Percentiles rank a stretch among this genome's conserved stretches.
Conservation (phyloP, 2,329 filamentous ascomycete genomes). For the Scleromitrula shiraiana region DNA sequence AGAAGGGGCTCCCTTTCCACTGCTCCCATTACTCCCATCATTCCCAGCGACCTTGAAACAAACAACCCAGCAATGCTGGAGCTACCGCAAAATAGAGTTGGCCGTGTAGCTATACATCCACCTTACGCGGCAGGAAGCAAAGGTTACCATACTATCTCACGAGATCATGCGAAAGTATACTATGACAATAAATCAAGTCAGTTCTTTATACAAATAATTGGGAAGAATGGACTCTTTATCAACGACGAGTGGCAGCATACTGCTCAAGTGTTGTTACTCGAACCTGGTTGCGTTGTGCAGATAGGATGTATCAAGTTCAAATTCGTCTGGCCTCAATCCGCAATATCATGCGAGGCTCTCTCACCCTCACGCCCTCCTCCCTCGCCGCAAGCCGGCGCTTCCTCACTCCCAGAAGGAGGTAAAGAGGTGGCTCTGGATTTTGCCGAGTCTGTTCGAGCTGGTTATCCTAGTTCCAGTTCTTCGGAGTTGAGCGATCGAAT, state of each 20-base stretch:
- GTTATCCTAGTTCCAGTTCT: slow-evolving; percentile 36
- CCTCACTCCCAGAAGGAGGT: slow-evolving; percentile 42
- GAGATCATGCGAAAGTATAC: slow-evolving; percentile 64
- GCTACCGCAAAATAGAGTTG: slow-evolving; percentile 54
- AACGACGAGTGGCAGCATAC: slow-evolving; percentile 57
- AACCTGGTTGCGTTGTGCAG: no score
- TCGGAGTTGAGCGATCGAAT: slow-evolving; percentile 15
- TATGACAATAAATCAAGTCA: slow-evolving; percentile 55
- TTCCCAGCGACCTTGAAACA: neutral
- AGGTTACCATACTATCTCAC: slow-evolving; percentile 65
- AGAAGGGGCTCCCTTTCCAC: slow-evolving; percentile 23
- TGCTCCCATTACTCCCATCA: slow-evolving; percentile 17
- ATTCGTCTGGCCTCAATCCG: slow-evolving; percentile 57
- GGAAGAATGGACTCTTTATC: slow-evolving; percentile 60
- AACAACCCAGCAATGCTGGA: slow-evolving; percentile 17
- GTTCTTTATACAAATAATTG: slow-evolving; percentile 55
- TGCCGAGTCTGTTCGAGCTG: slow-evolving; percentile 52
- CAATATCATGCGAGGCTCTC: slow-evolving; percentile 55
- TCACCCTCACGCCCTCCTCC: no score
- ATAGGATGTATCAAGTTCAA: slow-evolving; percentile 62
- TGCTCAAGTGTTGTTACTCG: no score
- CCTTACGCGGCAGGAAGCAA: slow-evolving; percentile 51
- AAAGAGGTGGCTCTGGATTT: slow-evolving; percentile 71
- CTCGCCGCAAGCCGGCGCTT: no score
- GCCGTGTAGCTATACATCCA: slow-evolving; percentile 67